Percentiles rank a stretch among this genome's conserved stretches.
Conservation (phyloP, 73 alveolate species). For the Paraurostyla sp. region DNA sequence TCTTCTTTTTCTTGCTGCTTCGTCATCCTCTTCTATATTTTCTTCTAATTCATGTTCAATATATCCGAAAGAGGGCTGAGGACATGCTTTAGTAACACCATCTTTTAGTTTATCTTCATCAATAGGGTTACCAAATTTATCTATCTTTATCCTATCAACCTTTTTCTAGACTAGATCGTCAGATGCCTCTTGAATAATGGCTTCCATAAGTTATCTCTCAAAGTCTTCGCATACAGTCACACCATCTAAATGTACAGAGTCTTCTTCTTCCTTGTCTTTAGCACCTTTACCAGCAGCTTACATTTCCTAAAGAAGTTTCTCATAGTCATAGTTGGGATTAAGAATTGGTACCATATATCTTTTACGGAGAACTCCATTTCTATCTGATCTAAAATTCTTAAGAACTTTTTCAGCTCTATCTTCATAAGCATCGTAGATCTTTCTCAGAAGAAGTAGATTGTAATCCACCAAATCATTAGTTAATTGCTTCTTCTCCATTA, state of each 20-base stretch:
- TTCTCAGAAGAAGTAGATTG: slow-evolving; percentile 54
- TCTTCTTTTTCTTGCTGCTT: not conserved
- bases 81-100: not conserved
- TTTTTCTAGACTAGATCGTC: not conserved
- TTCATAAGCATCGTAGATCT: slow-evolving; percentile 55
- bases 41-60: slow-evolving; percentile 2
- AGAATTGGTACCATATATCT: slow-evolving; percentile 50
- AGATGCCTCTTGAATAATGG: slow-evolving; percentile 6
- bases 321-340: slow-evolving; percentile 51
- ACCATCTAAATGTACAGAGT: not conserved
- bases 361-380: slow-evolving; percentile 6
- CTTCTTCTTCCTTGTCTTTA: slow-evolving; percentile 9
- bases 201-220: slow-evolving; percentile 19
- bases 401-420: slow-evolving; percentile 39
- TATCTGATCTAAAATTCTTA: slow-evolving; percentile 12
- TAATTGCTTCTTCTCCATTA: slow-evolving; percentile 31
- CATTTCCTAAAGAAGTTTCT: slow-evolving; percentile 34
- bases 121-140: slow-evolving; percentile 32
- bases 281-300: not conserved
- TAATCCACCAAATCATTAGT: slow-evolving; percentile 46
- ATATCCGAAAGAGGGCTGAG: not conserved
- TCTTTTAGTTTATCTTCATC: slow-evolving; percentile 28
- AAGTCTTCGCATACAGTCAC: slow-evolving; percentile 19
- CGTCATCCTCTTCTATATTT: slow-evolving; percentile 13
- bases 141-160: not conserved